These are phyloP conservation scores for Dioscorea dumetorum DNA, from an alignment of 106 monocot genomes.

Conservation along the genomic window DNA sequence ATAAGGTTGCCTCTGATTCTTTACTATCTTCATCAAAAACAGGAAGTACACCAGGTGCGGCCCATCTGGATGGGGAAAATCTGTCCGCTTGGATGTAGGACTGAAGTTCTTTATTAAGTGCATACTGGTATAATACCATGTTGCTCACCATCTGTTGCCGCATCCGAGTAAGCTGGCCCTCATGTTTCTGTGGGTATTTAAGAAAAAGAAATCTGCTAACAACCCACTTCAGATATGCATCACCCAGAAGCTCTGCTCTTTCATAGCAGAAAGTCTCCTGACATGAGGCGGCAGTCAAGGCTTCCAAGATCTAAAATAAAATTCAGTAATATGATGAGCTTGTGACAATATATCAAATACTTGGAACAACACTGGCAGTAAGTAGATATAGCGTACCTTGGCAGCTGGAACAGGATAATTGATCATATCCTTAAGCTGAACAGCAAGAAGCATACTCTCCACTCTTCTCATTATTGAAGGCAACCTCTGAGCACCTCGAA, in stretches of 20 bases:
- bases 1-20: constrained; percentile 41
- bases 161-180: constrained; percentile 97
- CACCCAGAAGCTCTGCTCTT: constrained; percentile 93
- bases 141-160: constrained; percentile 99
- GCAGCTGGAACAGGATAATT: constrained; percentile 65
- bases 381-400: constrained; percentile 39
- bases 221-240: constrained; percentile 98
- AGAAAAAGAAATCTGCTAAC: constrained; percentile 98
- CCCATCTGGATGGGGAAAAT: constrained; percentile 92
- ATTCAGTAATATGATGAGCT: not conserved
- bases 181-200: constrained; percentile 93
- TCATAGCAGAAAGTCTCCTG: constrained; percentile 97
- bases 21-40: constrained; percentile 91
- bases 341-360: not conserved
- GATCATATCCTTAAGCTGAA: constrained; percentile 79
- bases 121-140: constrained; percentile 87
- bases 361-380: not conserved
- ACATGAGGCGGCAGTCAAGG: constrained; percentile 97
- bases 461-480: constrained; percentile 96
- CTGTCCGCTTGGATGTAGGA: constrained; percentile 97
- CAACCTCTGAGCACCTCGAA: constrained; percentile 90
- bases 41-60: constrained; percentile 93
- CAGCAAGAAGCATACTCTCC: constrained; percentile 92
- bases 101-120: constrained; percentile 80
- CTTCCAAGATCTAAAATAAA: constrained; percentile 80